These are phyloP conservation scores for Bryoerythrophyllum caledonicum DNA, from an alignment of 225 moss, liverwort and hornwort genomes.

Conservation along the genomic window DNA sequence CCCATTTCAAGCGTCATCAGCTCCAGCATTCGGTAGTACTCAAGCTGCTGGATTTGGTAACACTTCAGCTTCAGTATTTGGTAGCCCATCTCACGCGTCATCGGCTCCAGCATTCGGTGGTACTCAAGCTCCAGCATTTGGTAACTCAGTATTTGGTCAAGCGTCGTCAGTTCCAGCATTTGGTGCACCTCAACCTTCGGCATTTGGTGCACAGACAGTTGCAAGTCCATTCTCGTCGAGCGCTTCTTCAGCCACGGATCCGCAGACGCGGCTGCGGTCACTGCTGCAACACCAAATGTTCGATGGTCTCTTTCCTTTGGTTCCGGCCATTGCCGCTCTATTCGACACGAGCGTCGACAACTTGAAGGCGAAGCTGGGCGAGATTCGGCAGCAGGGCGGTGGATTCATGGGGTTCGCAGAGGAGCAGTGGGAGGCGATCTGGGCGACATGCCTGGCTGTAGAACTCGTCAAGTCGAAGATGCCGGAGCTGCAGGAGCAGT, in stretches of 20 bases:
- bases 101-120: not conserved
- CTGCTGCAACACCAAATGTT: constrained; percentile 38
- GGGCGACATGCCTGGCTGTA: constrained; percentile 39
- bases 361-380: constrained; percentile 5
- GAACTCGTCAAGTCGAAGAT: constrained; percentile 26
- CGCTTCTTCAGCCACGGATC: not conserved
- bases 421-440: constrained; percentile 24
- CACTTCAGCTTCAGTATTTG: not conserved
- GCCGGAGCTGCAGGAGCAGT: constrained; percentile 29
- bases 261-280: constrained; percentile 12
- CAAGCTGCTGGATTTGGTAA: not conserved
- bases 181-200: not conserved
- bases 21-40: not conserved
- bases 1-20: not conserved
- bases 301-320: constrained; percentile 38
- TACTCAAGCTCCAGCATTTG: not conserved
- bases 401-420: not conserved
- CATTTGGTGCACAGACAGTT: not conserved
- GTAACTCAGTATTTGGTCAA: not conserved
- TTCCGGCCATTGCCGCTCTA: constrained; percentile 16
- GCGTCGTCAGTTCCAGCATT: not conserved
- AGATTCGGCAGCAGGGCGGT: constrained; percentile 14
- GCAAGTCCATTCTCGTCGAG: no score
- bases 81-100: not conserved
- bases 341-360: constrained; percentile 22